Evolutionary conservation across 768 basidiomycete species (phyloP).

Genomic region (Hysterangium stoloniferum): DNA sequence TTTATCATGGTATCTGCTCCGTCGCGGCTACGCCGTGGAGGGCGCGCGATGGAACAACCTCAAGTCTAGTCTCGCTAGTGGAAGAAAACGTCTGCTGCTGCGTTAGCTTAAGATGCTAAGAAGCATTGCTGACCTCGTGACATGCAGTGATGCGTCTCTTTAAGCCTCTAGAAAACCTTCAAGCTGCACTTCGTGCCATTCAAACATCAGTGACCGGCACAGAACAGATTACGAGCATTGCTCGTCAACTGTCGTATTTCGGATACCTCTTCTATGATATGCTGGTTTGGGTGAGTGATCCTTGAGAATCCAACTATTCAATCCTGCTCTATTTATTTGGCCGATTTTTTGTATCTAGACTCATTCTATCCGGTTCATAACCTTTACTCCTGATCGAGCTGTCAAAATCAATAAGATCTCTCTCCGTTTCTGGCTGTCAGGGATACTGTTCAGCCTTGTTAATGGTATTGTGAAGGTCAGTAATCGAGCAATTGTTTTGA

Average conservation of each 20-base stretch:
- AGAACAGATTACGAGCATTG: slow-evolving; percentile 74
- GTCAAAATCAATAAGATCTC: slow-evolving; percentile 55
- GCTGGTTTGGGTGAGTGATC: slow-evolving; percentile 79
- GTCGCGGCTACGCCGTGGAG: slow-evolving; percentile 59
- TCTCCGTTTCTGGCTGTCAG: slow-evolving; percentile 83
- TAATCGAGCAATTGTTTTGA: neutral
- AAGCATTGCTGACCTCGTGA: slow-evolving; percentile 9
- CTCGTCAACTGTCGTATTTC: slow-evolving; percentile 82
- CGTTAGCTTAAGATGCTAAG: neutral
- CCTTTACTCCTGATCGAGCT: slow-evolving; percentile 50
- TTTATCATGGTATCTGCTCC: slow-evolving; percentile 73
- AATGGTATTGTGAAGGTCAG: slow-evolving; percentile 63
- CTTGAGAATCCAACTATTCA: neutral
- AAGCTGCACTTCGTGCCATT: slow-evolving; percentile 74
- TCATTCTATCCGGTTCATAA: slow-evolving; percentile 58
- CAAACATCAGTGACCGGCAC: slow-evolving; percentile 44
- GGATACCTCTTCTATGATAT: slow-evolving; percentile 80
- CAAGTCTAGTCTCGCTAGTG: slow-evolving; percentile 77
- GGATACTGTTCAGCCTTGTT: slow-evolving; percentile 72
- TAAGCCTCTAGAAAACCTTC: slow-evolving; percentile 90
- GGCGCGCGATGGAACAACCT: slow-evolving; percentile 76
- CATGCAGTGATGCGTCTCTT: slow-evolving; percentile 80
- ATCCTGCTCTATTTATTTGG: neutral
- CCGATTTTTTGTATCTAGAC: slow-evolving; percentile 36
- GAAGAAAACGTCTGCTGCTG: slow-evolving; percentile 70